Conservation (phyloP, 441 rosid species). For the Dalechampia spathulata region DNA sequence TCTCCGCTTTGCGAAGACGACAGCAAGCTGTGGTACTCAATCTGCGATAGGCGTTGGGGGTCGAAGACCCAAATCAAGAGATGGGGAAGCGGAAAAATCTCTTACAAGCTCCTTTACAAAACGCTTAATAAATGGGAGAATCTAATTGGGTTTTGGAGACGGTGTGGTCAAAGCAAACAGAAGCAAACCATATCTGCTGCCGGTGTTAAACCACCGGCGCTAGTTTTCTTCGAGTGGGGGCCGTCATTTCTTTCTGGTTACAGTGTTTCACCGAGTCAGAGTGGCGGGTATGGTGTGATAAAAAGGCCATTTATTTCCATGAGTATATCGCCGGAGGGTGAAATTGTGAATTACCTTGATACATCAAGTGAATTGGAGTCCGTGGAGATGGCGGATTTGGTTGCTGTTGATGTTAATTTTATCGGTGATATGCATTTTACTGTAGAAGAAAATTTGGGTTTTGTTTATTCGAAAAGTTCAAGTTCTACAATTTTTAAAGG, state of each 20-base stretch:
- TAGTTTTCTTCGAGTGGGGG: constrained; percentile 84
- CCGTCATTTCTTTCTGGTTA: constrained; percentile 61
- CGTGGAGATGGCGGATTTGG: constrained; percentile 32
- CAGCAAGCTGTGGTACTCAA: constrained; percentile 59
- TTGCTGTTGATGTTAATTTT: constrained; percentile 64
- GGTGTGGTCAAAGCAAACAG: constrained; percentile 40
- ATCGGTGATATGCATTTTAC: constrained; percentile 57
- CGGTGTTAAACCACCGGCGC: constrained; percentile 39
- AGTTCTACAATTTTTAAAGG: constrained; percentile 33
- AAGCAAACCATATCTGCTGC: constrained; percentile 20
- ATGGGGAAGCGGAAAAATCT: constrained; percentile 66
- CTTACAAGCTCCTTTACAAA: constrained; percentile 54
- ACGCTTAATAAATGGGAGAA: constrained; percentile 56
- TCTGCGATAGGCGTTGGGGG: constrained; percentile 83
- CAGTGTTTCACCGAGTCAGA: constrained; percentile 43
- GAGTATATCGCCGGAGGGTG: constrained; percentile 51
- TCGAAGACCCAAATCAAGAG: constrained; percentile 55
- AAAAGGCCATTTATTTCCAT: constrained; percentile 63
- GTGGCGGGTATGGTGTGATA: constrained; percentile 36
- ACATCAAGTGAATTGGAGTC: constrained; percentile 31
- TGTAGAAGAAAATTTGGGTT: constrained; percentile 55
- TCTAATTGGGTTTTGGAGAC: constrained; percentile 94
- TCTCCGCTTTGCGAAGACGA: constrained; percentile 49
- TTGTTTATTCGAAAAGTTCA: constrained; percentile 26
- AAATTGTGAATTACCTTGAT: constrained; percentile 43